Evolutionary conservation across 176 grass and related monocot genomes (phyloP).

Genomic region (Rhynchospora pubera): DNA sequence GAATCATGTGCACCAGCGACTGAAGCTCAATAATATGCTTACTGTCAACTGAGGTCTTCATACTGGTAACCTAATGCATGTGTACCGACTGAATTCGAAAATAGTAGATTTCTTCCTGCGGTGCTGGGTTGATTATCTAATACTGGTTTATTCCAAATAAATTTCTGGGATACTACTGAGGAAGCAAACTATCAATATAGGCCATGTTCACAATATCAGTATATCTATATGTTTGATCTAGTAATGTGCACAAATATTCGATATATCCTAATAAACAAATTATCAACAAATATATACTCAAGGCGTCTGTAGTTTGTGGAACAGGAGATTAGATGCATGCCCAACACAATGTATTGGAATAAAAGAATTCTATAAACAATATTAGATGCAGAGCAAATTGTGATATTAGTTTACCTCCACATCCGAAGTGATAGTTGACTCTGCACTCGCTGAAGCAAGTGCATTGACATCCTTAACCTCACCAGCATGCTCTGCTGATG

Average conservation of each 20-base stretch:
- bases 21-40: background rate
- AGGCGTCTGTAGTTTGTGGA: no score
- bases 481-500: background rate
- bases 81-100: background rate
- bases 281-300: no score
- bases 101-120: background rate
- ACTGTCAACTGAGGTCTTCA: background rate
- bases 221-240: background rate
- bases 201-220: background rate
- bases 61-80: background rate
- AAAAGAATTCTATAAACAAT: background rate
- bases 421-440: background rate
- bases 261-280: background rate
- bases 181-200: no score
- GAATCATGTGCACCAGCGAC: background rate
- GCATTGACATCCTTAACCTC: background rate
- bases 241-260: background rate
- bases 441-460: background rate
- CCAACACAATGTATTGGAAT: background rate
- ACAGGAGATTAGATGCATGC: background rate
- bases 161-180: no score
- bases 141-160: background rate
- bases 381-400: background rate
- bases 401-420: slow-evolving; percentile 1
- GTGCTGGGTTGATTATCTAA: background rate